Evolutionary conservation across 2,329 filamentous ascomycete species (phyloP), one percentile per base, ranked within the genome.

Genomic region (Aspergillus sp.): DNA sequence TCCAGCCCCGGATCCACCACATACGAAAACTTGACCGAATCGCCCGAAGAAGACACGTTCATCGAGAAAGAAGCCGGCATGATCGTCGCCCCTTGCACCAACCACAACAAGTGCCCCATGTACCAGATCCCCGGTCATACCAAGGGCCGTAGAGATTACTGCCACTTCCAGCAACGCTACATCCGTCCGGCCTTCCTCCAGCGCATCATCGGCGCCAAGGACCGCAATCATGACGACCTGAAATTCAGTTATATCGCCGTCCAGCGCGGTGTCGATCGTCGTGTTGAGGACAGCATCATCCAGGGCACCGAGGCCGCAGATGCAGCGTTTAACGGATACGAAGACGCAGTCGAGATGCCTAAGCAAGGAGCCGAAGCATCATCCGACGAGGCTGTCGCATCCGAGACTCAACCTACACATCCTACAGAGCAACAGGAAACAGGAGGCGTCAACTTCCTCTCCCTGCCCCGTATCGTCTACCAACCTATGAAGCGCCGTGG

Each of bases 231-330:
- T 71, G 94, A 97, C 73, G 92, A 98, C 70, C 85, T 97, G 13
- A 85, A 92, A 69, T 99, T 93, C 77, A 96, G 91, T 73, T 99
- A 97, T 74, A 72, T 99, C 13, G 90, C 90, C 3, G 85, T 98
- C 17, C 91, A 91, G 71, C 88, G 93, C 19, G 95, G 95, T 6
- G 82, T 86, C 10, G 82, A 89, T 69, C 77, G 83, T 4, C 84
- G 87, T 23, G 74, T 78, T 61, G 67, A 63, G 5, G 62, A 74
- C 28, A 65, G 67, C 17, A 68, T 82, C 12, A 61, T 77, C 3
- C 84, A 90, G 63, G 85, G 85, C 45, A 75, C 82, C 28, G 76
- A 80, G 47, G 86, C 88, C 0, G 85, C 89, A 0, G 81, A 87
- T 6, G 80, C 80, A 4, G 91, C 93, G 0, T 93, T 96, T 70